phyloP scores from a whole-genome alignment of 2,329 filamentous ascomycete species.

The Aspergillus sp. region DNA sequence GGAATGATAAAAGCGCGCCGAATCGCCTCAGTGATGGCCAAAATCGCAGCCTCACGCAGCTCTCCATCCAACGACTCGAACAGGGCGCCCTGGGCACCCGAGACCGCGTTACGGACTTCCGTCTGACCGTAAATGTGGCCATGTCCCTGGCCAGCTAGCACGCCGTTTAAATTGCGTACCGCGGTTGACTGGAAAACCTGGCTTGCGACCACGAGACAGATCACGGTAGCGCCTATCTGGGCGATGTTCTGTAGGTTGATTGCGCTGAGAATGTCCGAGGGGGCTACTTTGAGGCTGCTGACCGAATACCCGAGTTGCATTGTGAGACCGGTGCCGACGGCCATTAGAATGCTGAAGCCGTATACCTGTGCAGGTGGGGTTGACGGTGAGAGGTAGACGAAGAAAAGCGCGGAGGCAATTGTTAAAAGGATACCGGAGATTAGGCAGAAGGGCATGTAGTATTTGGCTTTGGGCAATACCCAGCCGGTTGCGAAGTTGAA shows the following conservation, averaged over 20 bases:
- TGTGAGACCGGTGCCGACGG: slow-evolving; percentile 18
- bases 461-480: not conserved
- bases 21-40: slow-evolving; percentile 26
- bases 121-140: slow-evolving; percentile 23
- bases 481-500: not conserved
- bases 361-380: slow-evolving; percentile 11
- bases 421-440: not conserved
- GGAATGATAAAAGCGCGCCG: too few relatives aligned
- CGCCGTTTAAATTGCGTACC: slow-evolving; percentile 25
- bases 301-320: slow-evolving; percentile 21
- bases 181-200: slow-evolving; percentile 16
- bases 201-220: slow-evolving; percentile 20
- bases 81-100: slow-evolving; percentile 33
- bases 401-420: not conserved
- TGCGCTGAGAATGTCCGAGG: slow-evolving; percentile 9
- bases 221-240: slow-evolving; percentile 18
- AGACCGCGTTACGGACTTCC: slow-evolving; percentile 33
- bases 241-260: slow-evolving; percentile 17
- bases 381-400: slow-evolving; percentile 10
- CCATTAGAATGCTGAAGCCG: slow-evolving; percentile 20
- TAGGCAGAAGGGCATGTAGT: not conserved
- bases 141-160: slow-evolving; percentile 23
- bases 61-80: slow-evolving; percentile 28
- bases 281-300: slow-evolving; percentile 17
- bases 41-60: slow-evolving; percentile 26